Evolutionary conservation across 2,329 filamentous ascomycete species (phyloP), one percentile per base, ranked within the genome.

Genomic region (Fusarium kyushuense): DNA sequence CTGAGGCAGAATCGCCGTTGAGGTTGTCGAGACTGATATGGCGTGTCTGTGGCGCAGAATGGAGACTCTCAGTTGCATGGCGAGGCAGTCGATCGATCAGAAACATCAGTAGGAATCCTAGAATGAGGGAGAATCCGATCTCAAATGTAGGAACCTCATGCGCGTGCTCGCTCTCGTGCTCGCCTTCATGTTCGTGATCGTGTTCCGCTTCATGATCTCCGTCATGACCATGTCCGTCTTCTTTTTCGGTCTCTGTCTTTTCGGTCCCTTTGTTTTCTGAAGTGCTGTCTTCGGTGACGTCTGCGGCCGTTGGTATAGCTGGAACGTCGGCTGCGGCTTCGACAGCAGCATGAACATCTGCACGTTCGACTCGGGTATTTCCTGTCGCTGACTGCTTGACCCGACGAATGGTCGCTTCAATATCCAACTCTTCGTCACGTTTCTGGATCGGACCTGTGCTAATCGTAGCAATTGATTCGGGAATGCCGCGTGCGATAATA

Each of bases 31-130:
- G 84, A 58, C 93, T 96, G 73, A 98, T 96, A 75, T 97, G 93
- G 68, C 94, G 89, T 17, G 90, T 92, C 53, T 89, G 84, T 16
- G 90, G 89, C 36, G 86, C 84, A 21, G 86, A 82, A 72, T 90
- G 89, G 36, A 92, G 81, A 40, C 86, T 84, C 21, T 92, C 85
- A 2, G 87, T 86, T 8, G 90, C 88, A 76, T 94, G 91, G 40
- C 89, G 88, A 10, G 94, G 93, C 11, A 97, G 80, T 52, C 92
- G 90, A 79, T 99, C 95, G 75, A 99, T 91, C 23, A 99, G 86
- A 76, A 97, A 98, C 96, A 99, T 99, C 69, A 97, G 86, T 58
- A 97, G 89, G 79, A 98, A 99, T 14, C 96, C 96, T 17, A 92
- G 82, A 56, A 97, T 89, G 52, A 99, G 83, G 3, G 94, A 93